Evolutionary conservation across 2,329 filamentous ascomycete species (phyloP).

Genomic region (Alternaria burnsii): DNA sequence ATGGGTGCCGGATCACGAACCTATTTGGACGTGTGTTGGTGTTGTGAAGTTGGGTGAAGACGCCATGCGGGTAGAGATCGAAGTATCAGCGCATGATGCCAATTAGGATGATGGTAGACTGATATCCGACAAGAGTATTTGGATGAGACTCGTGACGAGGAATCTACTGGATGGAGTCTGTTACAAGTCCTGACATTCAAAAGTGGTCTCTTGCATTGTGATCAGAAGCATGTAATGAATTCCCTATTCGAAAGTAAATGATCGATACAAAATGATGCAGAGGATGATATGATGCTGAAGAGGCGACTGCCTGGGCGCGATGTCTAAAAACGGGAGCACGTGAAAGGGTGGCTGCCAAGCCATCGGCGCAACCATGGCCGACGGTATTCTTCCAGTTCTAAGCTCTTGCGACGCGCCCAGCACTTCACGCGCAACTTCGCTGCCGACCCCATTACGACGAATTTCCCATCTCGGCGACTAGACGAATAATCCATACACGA

Average conservation of each 20-base stretch:
- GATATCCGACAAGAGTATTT: not conserved
- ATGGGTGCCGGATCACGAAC: constrained; percentile 35
- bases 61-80: constrained; percentile 54
- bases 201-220: accelerated
- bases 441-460: not conserved
- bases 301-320: not conserved
- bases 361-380: constrained; percentile 25
- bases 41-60: constrained; percentile 31
- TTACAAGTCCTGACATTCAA: accelerated
- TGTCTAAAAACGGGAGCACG: not conserved
- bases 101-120: not conserved
- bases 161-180: no score
- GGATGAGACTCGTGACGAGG: not conserved
- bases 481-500: constrained; percentile 5
- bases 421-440: constrained; percentile 7
- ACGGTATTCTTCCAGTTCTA: constrained; percentile 30
- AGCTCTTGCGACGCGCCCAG: constrained; percentile 31
- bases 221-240: not conserved
- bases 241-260: no score
- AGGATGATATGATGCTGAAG: not conserved
- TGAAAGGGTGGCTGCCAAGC: constrained; percentile 21
- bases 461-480: not conserved
- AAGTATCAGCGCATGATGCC: constrained; percentile 28
- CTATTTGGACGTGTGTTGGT: constrained; percentile 34
- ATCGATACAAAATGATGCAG: not conserved